These are phyloP conservation scores for Brassica incana DNA, from an alignment of 345 rosid species.

Conservation along the genomic window DNA sequence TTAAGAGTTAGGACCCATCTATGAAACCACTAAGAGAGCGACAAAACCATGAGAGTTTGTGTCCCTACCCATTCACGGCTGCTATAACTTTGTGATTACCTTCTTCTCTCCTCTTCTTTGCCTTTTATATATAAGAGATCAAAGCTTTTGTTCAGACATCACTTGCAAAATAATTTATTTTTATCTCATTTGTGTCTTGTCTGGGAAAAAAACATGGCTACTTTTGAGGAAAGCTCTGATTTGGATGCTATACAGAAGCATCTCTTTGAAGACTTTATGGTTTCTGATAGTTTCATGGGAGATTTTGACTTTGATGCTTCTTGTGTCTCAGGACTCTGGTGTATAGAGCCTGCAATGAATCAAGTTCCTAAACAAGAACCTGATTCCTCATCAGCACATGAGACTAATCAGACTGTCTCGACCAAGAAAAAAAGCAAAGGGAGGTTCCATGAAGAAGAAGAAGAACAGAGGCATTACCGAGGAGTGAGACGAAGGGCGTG, in stretches of 20 bases:
- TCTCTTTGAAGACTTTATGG: conserved; percentile 55
- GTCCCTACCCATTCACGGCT: conserved; percentile 38
- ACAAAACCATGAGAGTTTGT: conserved; percentile 28
- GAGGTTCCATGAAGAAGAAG: conserved; percentile 8
- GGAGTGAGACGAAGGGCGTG: conserved; percentile 90
- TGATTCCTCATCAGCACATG: conserved; percentile 42
- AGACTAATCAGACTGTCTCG: conserved; percentile 31
- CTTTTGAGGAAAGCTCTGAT: conserved; percentile 41
- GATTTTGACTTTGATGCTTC: conserved; percentile 41
- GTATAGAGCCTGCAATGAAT: conserved; percentile 37
- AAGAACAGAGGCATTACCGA: conserved; percentile 59
- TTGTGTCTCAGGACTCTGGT: conserved; percentile 30
- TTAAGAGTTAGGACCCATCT: conserved; percentile 12
- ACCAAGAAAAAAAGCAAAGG: not conserved
- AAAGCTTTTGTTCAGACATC: conserved; percentile 27
- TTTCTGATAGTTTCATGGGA: conserved; percentile 45
- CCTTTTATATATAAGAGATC: conserved; percentile 24
- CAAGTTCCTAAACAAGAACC: conserved; percentile 44
- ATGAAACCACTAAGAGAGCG: conserved; percentile 26
- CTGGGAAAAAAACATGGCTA: conserved; percentile 34
- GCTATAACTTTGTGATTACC: conserved; percentile 22
- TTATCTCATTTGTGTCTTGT: conserved; percentile 1
- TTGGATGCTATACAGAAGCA: conserved; percentile 53
- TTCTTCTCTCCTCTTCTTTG: conserved; percentile 29
- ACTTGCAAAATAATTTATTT: not conserved